phyloP scores from a whole-genome alignment of 2,329 filamentous ascomycete species.

The Microsporum audouinii region DNA sequence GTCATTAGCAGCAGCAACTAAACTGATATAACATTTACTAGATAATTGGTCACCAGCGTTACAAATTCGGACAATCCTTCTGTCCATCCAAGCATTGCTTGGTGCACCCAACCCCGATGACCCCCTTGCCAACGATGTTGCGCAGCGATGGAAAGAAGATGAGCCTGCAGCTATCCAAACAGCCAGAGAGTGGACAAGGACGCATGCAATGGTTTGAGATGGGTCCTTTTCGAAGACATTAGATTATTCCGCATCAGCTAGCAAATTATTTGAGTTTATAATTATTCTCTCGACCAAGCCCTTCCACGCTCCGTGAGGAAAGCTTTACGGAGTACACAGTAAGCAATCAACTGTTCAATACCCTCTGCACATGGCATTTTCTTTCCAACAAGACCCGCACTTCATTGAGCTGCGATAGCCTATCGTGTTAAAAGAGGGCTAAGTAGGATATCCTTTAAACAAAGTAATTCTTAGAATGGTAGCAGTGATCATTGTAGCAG shows the following conservation, averaged over 20 bases:
- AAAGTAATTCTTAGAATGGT: too few relatives aligned
- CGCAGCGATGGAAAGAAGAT: conserved; percentile 96
- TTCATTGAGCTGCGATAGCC: too few relatives aligned
- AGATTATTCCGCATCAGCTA: background rate
- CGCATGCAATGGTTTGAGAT: conserved; percentile 53
- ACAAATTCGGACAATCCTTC: conserved; percentile 95
- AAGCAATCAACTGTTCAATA: too few relatives aligned
- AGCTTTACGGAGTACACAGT: background rate
- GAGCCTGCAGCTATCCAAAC: conserved; percentile 86
- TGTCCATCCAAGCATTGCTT: conserved; percentile 92
- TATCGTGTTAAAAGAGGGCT: too few relatives aligned
- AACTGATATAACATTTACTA: conserved; percentile 29
- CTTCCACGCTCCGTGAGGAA: background rate
- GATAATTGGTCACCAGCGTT: conserved; percentile 98
- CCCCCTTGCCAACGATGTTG: conserved; percentile 94
- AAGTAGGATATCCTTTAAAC: too few relatives aligned
- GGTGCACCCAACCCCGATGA: conserved; percentile 96
- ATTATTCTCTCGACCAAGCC: background rate
- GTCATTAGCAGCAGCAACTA: background rate
- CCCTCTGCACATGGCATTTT: too few relatives aligned
- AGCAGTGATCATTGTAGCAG: too few relatives aligned
- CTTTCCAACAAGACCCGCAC: too few relatives aligned
- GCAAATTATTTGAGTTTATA: background rate
- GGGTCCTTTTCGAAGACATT: background rate
- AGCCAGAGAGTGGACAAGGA: conserved; percentile 80